phyloP scores from a whole-genome alignment of 2,329 filamentous ascomycete genomes.

The Calonectria pteridis region DNA sequence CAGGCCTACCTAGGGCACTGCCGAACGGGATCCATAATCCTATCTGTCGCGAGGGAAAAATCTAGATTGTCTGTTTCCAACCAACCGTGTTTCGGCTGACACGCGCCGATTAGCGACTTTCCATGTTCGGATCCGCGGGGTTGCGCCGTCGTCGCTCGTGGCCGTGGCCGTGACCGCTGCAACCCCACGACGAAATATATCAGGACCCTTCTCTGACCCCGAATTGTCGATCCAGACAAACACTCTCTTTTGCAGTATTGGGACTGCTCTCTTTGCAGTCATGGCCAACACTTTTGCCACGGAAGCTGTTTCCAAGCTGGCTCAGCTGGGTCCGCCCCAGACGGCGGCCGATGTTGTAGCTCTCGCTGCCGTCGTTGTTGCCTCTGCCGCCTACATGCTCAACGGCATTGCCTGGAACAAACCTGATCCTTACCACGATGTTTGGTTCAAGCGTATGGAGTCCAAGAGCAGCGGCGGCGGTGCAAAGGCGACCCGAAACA shows the following conservation, averaged over 20 bases:
- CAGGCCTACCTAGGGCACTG: not conserved
- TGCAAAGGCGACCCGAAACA: slow-evolving; percentile 57
- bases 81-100: not conserved
- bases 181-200: slow-evolving; percentile 30
- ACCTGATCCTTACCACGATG: slow-evolving; percentile 61
- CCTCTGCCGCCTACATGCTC: slow-evolving; percentile 53
- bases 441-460: slow-evolving; percentile 64
- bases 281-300: slow-evolving; percentile 39
- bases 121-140: slow-evolving; percentile 26
- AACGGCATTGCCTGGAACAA: slow-evolving; percentile 60
- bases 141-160: not conserved
- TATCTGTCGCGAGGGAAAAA: not conserved
- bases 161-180: not conserved
- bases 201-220: not conserved
- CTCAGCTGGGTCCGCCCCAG: slow-evolving; percentile 38
- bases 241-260: not conserved
- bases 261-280: slow-evolving; percentile 7
- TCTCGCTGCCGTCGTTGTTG: slow-evolving; percentile 39
- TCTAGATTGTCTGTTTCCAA: slow-evolving; percentile 10
- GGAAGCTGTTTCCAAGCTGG: slow-evolving; percentile 32
- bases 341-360: slow-evolving; percentile 42
- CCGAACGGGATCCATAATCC: not conserved
- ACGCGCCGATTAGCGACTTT: slow-evolving; percentile 2
- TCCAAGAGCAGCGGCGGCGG: slow-evolving; percentile 28
- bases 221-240: not conserved